phyloP scores from a whole-genome alignment of 2,329 filamentous ascomycete species.

The Clarireedia paspali region DNA sequence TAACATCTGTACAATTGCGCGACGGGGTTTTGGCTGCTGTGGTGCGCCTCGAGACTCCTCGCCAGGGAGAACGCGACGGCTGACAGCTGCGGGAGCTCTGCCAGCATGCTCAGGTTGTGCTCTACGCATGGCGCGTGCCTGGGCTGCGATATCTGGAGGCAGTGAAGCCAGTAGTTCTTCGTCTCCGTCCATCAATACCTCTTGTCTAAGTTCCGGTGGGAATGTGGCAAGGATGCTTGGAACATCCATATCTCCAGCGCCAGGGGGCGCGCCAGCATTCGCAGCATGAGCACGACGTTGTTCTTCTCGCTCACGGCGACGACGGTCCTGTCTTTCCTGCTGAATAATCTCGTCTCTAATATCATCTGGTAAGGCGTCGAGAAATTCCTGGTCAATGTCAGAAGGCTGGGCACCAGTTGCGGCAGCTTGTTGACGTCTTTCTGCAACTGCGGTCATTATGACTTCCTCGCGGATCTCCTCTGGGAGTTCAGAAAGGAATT shows the following conservation, averaged over 20 bases:
- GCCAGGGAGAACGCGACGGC: slow-evolving; percentile 43
- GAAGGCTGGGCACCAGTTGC: slow-evolving; percentile 65
- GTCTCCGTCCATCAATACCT: slow-evolving; percentile 85
- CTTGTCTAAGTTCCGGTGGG: slow-evolving; percentile 73
- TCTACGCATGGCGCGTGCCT: slow-evolving; percentile 65
- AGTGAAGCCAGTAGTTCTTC: slow-evolving; percentile 79
- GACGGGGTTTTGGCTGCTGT: slow-evolving; percentile 56
- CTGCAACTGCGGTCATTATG: slow-evolving; percentile 80
- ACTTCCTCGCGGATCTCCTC: slow-evolving; percentile 96
- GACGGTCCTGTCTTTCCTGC: slow-evolving; percentile 82
- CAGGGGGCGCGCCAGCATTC: slow-evolving; percentile 43
- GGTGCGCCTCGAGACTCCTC: slow-evolving; percentile 26
- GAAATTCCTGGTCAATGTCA: slow-evolving; percentile 86
- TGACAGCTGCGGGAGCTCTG: slow-evolving; percentile 21
- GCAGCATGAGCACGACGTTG: slow-evolving; percentile 58
- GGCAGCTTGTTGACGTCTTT: slow-evolving; percentile 70
- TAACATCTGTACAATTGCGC: slow-evolving; percentile 88
- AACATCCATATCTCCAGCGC: slow-evolving; percentile 65
- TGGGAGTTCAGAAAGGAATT: slow-evolving; percentile 93
- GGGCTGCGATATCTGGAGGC: slow-evolving; percentile 76
- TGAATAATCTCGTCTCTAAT: slow-evolving; percentile 85
- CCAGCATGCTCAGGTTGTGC: slow-evolving; percentile 26
- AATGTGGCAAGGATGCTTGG: slow-evolving; percentile 89
- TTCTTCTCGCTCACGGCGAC: slow-evolving; percentile 79
- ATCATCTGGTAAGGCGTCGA: slow-evolving; percentile 85